phyloP scores from a whole-genome alignment of 1,284 basidiomycete species.

The Sanghuangporus baumii region DNA sequence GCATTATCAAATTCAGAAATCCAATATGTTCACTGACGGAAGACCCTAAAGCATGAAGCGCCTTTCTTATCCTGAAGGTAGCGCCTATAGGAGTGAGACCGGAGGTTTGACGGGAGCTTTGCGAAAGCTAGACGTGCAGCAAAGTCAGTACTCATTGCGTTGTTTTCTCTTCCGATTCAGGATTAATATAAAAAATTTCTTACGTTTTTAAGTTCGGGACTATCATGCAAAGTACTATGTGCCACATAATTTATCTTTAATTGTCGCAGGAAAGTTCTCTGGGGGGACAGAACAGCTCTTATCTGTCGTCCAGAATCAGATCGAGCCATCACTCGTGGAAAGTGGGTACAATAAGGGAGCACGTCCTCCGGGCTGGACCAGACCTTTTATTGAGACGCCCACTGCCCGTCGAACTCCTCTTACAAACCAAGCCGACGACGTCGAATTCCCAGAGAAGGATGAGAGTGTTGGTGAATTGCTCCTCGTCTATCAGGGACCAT shows the following conservation, averaged over 20 bases:
- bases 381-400: conserved; percentile 89
- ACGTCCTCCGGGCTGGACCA: conserved; percentile 79
- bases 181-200: no score
- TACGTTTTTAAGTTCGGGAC: conserved; percentile 58
- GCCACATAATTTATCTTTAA: conserved; percentile 88
- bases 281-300: conserved; percentile 67
- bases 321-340: conserved; percentile 76
- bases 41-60: conserved; percentile 59
- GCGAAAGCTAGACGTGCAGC: conserved; percentile 80
- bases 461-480: conserved; percentile 90
- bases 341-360: conserved; percentile 67
- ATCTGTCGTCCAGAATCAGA: conserved; percentile 70
- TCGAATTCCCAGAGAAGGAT: conserved; percentile 98
- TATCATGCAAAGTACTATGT: conserved; percentile 93
- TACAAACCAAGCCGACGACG: conserved; percentile 49
- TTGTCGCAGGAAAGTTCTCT: conserved; percentile 76
- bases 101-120: conserved; percentile 94
- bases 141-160: conserved; percentile 56
- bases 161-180: no score
- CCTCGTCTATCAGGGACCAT: conserved; percentile 77
- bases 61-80: conserved; percentile 74
- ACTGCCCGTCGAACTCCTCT: conserved; percentile 64
- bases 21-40: not conserved
- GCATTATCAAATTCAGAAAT: conserved; percentile 20
- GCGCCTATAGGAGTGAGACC: conserved; percentile 94